A percentile compares a stretch with the other conserved stretches of the same genome.
Conservation (phyloP, 73 alveolate species). For the Paramecium primaurelia region DNA sequence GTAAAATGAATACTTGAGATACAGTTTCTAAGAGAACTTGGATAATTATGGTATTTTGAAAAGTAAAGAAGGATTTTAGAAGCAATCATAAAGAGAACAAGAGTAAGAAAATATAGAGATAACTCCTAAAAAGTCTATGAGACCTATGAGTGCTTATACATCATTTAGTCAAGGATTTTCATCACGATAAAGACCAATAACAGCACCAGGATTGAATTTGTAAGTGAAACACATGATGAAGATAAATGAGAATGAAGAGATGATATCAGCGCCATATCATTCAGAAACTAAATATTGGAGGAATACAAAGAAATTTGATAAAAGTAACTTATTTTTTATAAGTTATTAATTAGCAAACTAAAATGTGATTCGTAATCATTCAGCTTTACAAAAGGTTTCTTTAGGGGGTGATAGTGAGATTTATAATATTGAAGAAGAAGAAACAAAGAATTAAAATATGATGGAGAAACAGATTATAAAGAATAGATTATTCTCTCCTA, state of each 20-base stretch:
- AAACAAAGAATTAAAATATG: neutral
- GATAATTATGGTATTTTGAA: neutral
- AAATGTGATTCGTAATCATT: slow-evolving; percentile 12
- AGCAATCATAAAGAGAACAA: neutral
- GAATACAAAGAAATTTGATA: slow-evolving; percentile 38
- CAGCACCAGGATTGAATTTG: slow-evolving; percentile 31
- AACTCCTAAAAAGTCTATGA: neutral
- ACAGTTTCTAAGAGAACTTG: neutral
- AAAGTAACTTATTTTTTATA: neutral
- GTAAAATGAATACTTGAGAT: neutral
- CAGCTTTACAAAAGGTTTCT: neutral
- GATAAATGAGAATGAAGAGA: neutral
- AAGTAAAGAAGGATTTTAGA: neutral
- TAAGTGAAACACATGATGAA: slow-evolving; percentile 33
- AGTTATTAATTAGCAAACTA: neutral
- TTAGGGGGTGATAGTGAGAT: neutral
- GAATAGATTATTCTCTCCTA: slow-evolving; percentile 14
- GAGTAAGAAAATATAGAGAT: neutral
- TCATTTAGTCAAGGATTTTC: neutral
- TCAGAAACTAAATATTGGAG: slow-evolving; percentile 35
- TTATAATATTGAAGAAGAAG: slow-evolving; percentile 9
- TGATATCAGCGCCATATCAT: slow-evolving; percentile 1
- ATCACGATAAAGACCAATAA: neutral
- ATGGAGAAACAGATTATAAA: neutral
- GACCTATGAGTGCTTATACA: neutral